Base-by-base conservation (phyloP, 2,329 filamentous ascomycete genomes). In the Alternaria hordeiaustralica region DNA sequence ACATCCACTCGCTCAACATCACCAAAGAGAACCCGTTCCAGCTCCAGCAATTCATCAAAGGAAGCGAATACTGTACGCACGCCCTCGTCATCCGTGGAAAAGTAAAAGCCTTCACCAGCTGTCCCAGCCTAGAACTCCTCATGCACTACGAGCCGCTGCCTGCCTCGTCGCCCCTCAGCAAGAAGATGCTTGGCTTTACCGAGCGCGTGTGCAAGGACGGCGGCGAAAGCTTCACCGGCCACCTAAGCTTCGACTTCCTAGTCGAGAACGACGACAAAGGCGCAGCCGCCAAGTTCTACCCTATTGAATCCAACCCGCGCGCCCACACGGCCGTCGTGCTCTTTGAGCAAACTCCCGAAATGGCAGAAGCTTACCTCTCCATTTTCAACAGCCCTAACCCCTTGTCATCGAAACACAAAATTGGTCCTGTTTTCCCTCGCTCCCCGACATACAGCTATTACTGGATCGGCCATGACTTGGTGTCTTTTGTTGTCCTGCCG, bases 161-260 rank as follows among this genome's bases (percentile, higher is more conserved):
- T 0, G 66, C 83, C 0, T 79, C 86, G 8, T 87, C 87, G 0
- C 79, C 83, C 0, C 78, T 93, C 0, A 86, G 83, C 43, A 78
- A 79, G 21, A 85, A 86, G 2, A 91, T 94, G 86, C 83, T 90
- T 1, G 80, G 80, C 2, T 92, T 93, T 70, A 93, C 91, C 1
- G 75, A 85, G 58, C 80, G 78, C 11, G 88, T 90, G 58, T 87
- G 87, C 0, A 74, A 75, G 4, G 83, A 82, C 47, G 81, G 84
- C 23, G 85, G 86, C 1, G 57, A 77, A 13, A 71, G 75, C 4
- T 81, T 92, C 71, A 93, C 90, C 0, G 92, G 92, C 0, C 92
- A 94, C 74, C 76, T 94, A 30, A 90, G 87, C 18, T 90, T 94
- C 58, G 89, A 92, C 74, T 90, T 94, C 65, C 81, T 93, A 67